These are phyloP conservation scores for Schoenoplectus tabernaemontani DNA, from an alignment of 202 grass and related monocot species.

Conservation along the genomic window DNA sequence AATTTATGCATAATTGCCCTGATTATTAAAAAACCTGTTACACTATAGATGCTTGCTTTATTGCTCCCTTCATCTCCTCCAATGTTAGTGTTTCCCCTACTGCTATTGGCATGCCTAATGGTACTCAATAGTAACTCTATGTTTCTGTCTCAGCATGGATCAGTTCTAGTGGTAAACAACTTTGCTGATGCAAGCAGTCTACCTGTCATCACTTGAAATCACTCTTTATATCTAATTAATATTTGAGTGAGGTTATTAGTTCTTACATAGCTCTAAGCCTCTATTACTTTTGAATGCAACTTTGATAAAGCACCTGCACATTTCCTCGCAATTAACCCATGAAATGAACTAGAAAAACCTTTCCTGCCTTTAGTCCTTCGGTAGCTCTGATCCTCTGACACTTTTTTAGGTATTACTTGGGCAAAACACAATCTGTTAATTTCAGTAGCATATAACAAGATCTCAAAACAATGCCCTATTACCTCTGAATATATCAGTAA, in stretches of 20 bases:
- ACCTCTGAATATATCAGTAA: neutral
- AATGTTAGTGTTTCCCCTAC: neutral
- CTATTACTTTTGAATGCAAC: neutral
- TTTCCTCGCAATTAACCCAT: neutral
- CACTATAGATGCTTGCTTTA: neutral
- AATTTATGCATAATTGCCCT: neutral
- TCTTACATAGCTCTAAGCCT: neutral
- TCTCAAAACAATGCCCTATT: neutral
- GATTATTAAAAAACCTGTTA: neutral
- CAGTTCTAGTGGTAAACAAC: neutral
- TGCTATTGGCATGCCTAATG: neutral
- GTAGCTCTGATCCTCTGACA: neutral
- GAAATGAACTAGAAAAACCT: neutral
- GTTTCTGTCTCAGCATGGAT: neutral
- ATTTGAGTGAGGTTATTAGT: slow-evolving; percentile 1
- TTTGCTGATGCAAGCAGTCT: neutral
- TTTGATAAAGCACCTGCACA: neutral
- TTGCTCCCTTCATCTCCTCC: neutral
- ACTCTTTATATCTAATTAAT: neutral
- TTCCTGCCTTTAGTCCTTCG: neutral
- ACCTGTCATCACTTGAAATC: neutral
- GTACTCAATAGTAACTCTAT: neutral
- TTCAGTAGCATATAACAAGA: neutral
- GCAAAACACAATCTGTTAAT: neutral
- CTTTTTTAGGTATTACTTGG: neutral